Evolutionary conservation across 306 rosid genomes (phyloP).

Genomic region (Malus domestica): ASM211411v1 NC_041791.1:3833001-3833500

Average conservation of each 20-base stretch:
- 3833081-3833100: background rate
- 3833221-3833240: constrained; percentile 98
- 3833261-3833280: constrained; percentile 47
- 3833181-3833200: constrained; percentile 76
- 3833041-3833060: background rate
- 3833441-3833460: background rate
- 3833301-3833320: background rate
- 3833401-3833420: background rate
- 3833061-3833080: background rate
- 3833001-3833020: background rate
- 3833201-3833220: constrained; percentile 83
- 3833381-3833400: background rate
- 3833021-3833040: background rate
- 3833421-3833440: constrained; percentile 4
- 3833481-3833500: background rate
- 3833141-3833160: constrained; percentile 90
- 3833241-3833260: constrained; percentile 64
- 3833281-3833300: constrained; percentile 18
- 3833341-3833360: constrained; percentile 2
- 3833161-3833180: constrained; percentile 95
- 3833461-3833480: background rate
- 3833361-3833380: constrained; percentile 8
- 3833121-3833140: constrained; percentile 15
- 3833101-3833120: background rate
- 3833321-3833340: background rate